Evolutionary conservation across 495 filamentous ascomycete species (phyloP).

Genomic region (Neurospora sp.): DNA sequence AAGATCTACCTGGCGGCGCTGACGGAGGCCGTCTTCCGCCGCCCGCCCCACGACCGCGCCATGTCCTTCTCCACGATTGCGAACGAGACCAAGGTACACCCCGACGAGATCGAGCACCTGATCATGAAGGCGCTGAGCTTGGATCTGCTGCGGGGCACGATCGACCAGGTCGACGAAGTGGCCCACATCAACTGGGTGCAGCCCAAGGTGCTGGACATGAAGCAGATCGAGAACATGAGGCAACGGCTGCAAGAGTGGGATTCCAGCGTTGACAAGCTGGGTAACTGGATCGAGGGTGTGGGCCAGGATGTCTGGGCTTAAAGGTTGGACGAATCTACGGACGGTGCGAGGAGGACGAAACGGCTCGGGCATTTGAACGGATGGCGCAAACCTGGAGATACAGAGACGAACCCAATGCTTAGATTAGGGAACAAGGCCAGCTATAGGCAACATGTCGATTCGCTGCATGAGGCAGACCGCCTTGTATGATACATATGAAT

Average conservation of each 20-base stretch:
- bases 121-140: slow-evolving; percentile 97
- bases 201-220: slow-evolving; percentile 92
- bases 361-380: background rate
- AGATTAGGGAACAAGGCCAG: background rate
- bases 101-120: slow-evolving; percentile 89
- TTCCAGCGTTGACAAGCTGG: slow-evolving; percentile 83
- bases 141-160: slow-evolving; percentile 80
- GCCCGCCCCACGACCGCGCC: slow-evolving; percentile 88
- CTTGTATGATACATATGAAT: background rate
- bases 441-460: background rate
- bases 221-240: slow-evolving; percentile 92
- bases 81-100: slow-evolving; percentile 82
- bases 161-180: slow-evolving; percentile 91
- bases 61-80: slow-evolving; percentile 84
- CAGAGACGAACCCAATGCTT: background rate
- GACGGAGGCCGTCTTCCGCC: slow-evolving; percentile 92
- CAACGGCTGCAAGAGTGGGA: slow-evolving; percentile 85
- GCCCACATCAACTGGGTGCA: slow-evolving; percentile 98
- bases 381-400: background rate
- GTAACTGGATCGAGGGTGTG: slow-evolving; percentile 86
- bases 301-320: slow-evolving; percentile 73
- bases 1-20: slow-evolving; percentile 95
- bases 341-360: background rate
- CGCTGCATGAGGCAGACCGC: background rate
- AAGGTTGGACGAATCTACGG: background rate